Conservation (phyloP, 805 yeast genomes). For the Spathaspora gorwiae region DNA sequence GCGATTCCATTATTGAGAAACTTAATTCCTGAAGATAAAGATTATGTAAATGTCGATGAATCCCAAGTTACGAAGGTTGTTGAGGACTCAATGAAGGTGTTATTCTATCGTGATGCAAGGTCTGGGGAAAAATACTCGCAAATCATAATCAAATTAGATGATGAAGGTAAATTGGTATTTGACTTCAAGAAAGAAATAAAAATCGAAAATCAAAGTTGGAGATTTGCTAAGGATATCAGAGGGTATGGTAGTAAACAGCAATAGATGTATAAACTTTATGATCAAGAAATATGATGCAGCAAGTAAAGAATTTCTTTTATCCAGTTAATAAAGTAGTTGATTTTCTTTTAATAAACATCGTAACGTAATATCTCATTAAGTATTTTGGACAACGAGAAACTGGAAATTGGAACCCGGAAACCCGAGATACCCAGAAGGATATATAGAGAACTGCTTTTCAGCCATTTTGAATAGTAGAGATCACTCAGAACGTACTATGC, state of each 20-base stretch:
- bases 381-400: no score
- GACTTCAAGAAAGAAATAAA: constrained; percentile 60
- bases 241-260: constrained; percentile 81
- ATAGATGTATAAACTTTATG: constrained; percentile 10
- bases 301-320: no score
- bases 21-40: constrained; percentile 73
- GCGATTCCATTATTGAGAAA: constrained; percentile 90
- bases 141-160: constrained; percentile 55
- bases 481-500: no score
- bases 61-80: constrained; percentile 75
- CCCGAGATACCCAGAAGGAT: no score
- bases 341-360: no score
- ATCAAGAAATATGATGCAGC: no score
- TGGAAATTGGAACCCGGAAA: no score
- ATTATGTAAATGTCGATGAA: constrained; percentile 62
- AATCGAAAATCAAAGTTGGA: constrained; percentile 81
- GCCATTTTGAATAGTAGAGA: no score
- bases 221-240: constrained; percentile 77
- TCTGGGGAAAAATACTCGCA: constrained; percentile 81
- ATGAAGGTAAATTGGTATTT: constrained; percentile 44
- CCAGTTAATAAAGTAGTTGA: no score
- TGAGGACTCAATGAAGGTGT: constrained; percentile 84
- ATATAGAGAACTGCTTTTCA: no score
- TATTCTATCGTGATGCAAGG: constrained; percentile 95
- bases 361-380: no score